These are phyloP conservation scores for Nosema muscidifuracis DNA, from an alignment of 371 early-diverging fungal genomes.

Conservation along the genomic window DNA sequence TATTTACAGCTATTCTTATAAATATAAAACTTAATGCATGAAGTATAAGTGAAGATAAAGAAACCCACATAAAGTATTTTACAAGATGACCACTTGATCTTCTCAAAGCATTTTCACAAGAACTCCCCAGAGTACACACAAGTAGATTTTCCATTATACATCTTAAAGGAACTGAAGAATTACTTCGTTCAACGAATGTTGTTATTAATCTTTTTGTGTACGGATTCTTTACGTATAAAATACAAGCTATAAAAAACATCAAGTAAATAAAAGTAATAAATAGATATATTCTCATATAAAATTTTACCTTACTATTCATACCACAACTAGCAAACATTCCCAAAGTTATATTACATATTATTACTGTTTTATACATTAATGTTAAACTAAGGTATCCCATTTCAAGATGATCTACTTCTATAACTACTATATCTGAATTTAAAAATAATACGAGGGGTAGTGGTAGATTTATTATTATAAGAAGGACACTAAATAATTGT, in stretches of 20 bases:
- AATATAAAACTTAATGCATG: constrained; percentile 23
- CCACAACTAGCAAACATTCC: constrained; percentile 42
- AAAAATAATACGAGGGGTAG: constrained; percentile 21
- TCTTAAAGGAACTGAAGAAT: background rate
- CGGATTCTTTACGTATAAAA: constrained; percentile 21
- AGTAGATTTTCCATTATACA: background rate
- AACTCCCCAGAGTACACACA: background rate
- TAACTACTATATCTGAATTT: background rate
- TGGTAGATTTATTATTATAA: constrained; percentile 30
- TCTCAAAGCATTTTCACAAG: background rate
- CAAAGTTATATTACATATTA: constrained; percentile 35
- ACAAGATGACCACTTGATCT: background rate
- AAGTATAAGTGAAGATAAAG: constrained; percentile 10
- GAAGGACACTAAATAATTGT: constrained; percentile 17
- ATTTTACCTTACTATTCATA: constrained; percentile 26
- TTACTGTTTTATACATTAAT: constrained; percentile 11
- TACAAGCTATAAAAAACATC: background rate
- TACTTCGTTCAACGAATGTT: background rate
- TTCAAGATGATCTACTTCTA: constrained; percentile 21
- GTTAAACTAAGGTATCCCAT: constrained; percentile 7
- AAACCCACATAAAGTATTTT: constrained; percentile 4
- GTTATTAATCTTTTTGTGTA: constrained; percentile 7
- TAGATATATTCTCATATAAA: constrained; percentile 39
- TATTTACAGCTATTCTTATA: constrained; percentile 17
- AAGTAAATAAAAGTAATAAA: constrained; percentile 2